Conservation (phyloP, 129 eudicot genomes). For the Arctium lappa region DNA sequence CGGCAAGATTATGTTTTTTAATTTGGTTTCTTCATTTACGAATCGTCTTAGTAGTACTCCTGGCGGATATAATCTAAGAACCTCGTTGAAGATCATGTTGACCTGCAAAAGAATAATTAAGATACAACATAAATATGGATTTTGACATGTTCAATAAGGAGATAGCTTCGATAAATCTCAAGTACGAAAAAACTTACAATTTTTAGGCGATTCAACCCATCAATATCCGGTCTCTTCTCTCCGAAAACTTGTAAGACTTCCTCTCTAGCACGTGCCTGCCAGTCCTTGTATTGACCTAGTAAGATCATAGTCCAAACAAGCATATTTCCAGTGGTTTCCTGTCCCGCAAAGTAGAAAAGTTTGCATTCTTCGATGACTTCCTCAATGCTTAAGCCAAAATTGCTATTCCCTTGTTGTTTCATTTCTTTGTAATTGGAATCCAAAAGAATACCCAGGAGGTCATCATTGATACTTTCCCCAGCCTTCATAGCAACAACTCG, state of each 20-base stretch:
- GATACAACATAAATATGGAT: background rate
- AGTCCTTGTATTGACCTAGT: slow-evolving; percentile 13
- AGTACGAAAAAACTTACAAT: background rate
- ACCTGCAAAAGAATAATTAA: slow-evolving; percentile 3
- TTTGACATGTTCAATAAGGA: background rate
- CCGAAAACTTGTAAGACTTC: background rate
- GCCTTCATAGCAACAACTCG: background rate
- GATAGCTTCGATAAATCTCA: slow-evolving; percentile 29
- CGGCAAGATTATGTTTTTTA: slow-evolving; percentile 24
- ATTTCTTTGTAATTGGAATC: slow-evolving; percentile 23
- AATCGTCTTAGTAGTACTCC: background rate
- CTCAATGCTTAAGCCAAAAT: background rate
- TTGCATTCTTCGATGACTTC: slow-evolving; percentile 7
- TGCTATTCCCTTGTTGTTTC: background rate
- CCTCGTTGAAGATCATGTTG: slow-evolving; percentile 28
- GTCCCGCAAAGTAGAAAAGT: background rate
- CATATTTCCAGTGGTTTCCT: slow-evolving; percentile 6
- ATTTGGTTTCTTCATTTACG: slow-evolving; percentile 25
- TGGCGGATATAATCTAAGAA: slow-evolving; percentile 22
- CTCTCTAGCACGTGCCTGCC: slow-evolving; percentile 28
- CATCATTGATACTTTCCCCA: background rate
- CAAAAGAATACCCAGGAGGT: slow-evolving; percentile 4
- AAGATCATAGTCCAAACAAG: slow-evolving; percentile 40
- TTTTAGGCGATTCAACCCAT: slow-evolving; percentile 6
- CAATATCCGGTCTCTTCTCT: background rate